Conservation (phyloP, 1,284 basidiomycete genomes). For the Irpex sp. region DNA sequence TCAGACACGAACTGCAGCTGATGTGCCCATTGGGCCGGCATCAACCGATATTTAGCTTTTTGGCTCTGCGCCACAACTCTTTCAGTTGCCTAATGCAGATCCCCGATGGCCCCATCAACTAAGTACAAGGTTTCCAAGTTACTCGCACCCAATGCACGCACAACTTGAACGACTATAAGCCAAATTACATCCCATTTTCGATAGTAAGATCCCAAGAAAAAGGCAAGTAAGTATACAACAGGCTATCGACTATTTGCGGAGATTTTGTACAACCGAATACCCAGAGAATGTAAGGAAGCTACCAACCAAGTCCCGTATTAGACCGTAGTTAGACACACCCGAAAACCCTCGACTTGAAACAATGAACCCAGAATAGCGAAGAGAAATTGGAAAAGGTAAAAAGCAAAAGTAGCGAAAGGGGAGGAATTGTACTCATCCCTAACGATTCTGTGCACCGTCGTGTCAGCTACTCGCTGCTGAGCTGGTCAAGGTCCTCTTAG, state of each 20-base stretch:
- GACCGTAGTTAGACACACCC: too few species aligned
- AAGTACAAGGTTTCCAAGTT: neutral
- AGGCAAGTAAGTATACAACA: neutral
- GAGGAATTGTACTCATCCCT: too few species aligned
- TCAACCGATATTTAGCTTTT: too few species aligned
- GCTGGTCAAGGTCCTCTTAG: constrained; percentile 1
- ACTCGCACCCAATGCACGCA: neutral
- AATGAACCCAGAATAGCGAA: too few species aligned
- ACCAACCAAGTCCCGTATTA: neutral
- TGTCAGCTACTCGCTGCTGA: neutral
- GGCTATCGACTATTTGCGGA: neutral
- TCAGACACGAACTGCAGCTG: too few species aligned
- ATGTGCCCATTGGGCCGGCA: too few species aligned
- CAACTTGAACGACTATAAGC: neutral
- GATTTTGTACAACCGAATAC: neutral
- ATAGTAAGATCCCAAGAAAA: neutral
- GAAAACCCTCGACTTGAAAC: too few species aligned
- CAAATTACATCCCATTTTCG: neutral
- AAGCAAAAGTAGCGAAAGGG: too few species aligned
- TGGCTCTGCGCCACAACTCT: neutral
- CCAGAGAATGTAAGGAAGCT: neutral
- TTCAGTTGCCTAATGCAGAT: neutral
- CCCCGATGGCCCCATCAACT: neutral
- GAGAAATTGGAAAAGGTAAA: too few species aligned
- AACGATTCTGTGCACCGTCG: neutral